Evolutionary conservation across 257 asterid genomes (phyloP).

Genomic region (Ocimum tenuiflorum): DNA sequence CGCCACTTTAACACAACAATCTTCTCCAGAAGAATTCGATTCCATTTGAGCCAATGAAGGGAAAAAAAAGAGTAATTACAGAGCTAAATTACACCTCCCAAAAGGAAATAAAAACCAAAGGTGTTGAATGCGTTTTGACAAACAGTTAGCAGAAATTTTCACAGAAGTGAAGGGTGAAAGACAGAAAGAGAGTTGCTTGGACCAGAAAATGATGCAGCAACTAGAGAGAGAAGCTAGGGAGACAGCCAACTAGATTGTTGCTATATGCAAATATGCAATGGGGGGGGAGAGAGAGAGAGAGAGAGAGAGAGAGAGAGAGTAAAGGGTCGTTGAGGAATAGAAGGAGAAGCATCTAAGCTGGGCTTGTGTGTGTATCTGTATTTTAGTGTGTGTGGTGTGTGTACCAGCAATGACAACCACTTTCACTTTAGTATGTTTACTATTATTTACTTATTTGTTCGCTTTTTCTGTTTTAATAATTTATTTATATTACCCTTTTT

Average conservation of each 20-base stretch:
- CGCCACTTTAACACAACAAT: slow-evolving; percentile 97
- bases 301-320: slow-evolving; percentile 9
- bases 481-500: background rate
- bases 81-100: slow-evolving; percentile 14
- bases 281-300: slow-evolving; percentile 14
- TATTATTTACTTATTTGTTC: background rate
- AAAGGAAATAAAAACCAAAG: slow-evolving; percentile 20
- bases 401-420: slow-evolving; percentile 50
- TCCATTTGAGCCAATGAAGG: slow-evolving; percentile 41
- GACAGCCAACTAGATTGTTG: slow-evolving; percentile 30
- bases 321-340: slow-evolving; percentile 66
- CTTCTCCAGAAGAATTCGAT: slow-evolving; percentile 61
- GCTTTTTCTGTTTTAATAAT: background rate
- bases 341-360: slow-evolving; percentile 24
- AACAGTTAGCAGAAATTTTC: slow-evolving; percentile 27
- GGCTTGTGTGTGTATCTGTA: slow-evolving; percentile 15
- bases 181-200: slow-evolving; percentile 29
- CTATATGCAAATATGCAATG: slow-evolving; percentile 13
- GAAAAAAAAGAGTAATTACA: background rate
- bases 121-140: slow-evolving; percentile 19
- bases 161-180: slow-evolving; percentile 26
- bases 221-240: slow-evolving; percentile 33
- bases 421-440: slow-evolving; percentile 5
- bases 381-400: slow-evolving; percentile 27
- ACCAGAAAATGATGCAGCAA: slow-evolving; percentile 60